Evolutionary conservation across 305 asterid genomes (phyloP).

Genomic region (Striga hermonthica): DNA sequence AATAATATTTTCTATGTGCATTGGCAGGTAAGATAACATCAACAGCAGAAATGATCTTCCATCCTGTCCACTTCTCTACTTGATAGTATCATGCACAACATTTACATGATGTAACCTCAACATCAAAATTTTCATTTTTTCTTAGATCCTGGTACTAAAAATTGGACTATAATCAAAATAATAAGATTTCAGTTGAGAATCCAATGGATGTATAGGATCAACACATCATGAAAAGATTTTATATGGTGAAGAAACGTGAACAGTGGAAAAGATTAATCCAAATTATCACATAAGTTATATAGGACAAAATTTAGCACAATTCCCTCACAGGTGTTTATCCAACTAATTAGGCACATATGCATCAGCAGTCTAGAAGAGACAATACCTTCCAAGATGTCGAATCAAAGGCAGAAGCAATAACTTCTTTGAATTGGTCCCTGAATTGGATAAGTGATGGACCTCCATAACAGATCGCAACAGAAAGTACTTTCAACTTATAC

Average conservation of each 20-base stretch:
- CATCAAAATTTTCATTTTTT: not conserved
- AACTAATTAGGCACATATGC: slow-evolving; percentile 20
- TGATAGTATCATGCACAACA: not conserved
- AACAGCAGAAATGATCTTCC: not conserved
- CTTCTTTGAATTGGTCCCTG: slow-evolving; percentile 82
- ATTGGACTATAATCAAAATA: not conserved
- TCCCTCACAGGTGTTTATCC: slow-evolving; percentile 17
- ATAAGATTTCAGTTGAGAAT: slow-evolving; percentile 7
- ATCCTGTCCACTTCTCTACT: slow-evolving; percentile 14
- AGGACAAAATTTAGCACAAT: slow-evolving; percentile 10
- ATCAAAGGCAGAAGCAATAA: slow-evolving; percentile 76
- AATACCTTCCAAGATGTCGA: slow-evolving; percentile 98
- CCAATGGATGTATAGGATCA: slow-evolving; percentile 9
- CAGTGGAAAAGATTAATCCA: slow-evolving; percentile 20
- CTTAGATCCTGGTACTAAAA: slow-evolving; percentile 8
- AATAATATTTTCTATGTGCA: not conserved
- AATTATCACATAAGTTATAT: slow-evolving; percentile 19
- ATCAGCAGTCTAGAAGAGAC: slow-evolving; percentile 22
- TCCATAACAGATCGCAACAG: slow-evolving; percentile 92
- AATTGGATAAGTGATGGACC: slow-evolving; percentile 76
- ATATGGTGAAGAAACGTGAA: not conserved
- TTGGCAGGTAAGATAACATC: slow-evolving; percentile 17
- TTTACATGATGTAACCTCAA: slow-evolving; percentile 9
- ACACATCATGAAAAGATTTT: not conserved
- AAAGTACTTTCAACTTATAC: slow-evolving; percentile 89